phyloP scores from a whole-genome alignment of 176 grass and related monocot species.

The Metroxylon sagu region DNA sequence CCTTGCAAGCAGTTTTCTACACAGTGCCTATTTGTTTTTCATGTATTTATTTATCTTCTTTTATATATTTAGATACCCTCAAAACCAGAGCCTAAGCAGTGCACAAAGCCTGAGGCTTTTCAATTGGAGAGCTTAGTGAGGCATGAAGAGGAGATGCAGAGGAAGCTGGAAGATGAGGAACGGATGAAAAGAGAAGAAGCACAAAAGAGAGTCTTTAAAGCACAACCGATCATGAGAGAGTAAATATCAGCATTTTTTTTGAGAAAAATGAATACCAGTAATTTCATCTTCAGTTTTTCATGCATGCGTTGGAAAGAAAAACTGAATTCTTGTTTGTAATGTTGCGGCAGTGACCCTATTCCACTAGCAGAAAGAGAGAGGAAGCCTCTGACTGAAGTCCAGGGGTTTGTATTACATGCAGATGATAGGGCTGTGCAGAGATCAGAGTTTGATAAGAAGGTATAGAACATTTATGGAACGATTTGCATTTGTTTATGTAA shows the following conservation, averaged over 20 bases:
- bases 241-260: conserved; percentile 18
- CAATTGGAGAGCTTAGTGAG: conserved; percentile 79
- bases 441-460: conserved; percentile 88
- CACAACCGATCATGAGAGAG: conserved; percentile 73
- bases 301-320: not conserved
- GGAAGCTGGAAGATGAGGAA: conserved; percentile 50
- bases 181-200: conserved; percentile 58
- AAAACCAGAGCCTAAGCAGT: conserved; percentile 78
- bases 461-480: conserved; percentile 2
- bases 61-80: conserved; percentile 50
- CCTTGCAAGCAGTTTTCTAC: not conserved
- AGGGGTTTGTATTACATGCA: conserved; percentile 55
- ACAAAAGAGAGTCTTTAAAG: conserved; percentile 53
- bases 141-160: conserved; percentile 73
- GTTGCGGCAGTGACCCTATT: conserved; percentile 57
- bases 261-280: no score
- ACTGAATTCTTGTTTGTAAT: conserved; percentile 11
- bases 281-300: no score
- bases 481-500: no score
- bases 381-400: conserved; percentile 84
- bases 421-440: conserved; percentile 68
- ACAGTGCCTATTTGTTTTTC: not conserved
- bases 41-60: conserved; percentile 4
- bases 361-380: conserved; percentile 72
- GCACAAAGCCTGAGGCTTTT: conserved; percentile 78